A percentile compares a stretch with the other conserved stretches of the same genome.
Conservation (phyloP, 2,329 filamentous ascomycete species). For the Verticillium longisporum region DNA sequence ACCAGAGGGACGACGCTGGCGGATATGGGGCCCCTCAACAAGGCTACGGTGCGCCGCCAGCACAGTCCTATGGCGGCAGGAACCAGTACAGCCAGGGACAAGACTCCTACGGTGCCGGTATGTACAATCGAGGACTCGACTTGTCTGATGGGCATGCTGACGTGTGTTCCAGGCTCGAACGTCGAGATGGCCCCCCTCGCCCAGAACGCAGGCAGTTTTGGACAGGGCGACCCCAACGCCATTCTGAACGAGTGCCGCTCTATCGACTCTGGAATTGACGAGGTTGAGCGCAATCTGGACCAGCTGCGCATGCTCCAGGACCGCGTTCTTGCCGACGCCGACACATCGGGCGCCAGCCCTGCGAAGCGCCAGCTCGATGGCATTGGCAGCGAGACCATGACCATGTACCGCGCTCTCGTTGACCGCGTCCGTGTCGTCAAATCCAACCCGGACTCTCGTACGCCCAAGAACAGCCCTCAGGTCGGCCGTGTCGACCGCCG, state of each 20-base stretch:
- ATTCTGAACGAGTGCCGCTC: conserved; percentile 81
- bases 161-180: conserved; percentile 30
- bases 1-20: conserved; percentile 39
- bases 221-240: conserved; percentile 57
- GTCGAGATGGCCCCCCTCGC: conserved; percentile 67
- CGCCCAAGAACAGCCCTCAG: conserved; percentile 69
- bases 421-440: conserved; percentile 78
- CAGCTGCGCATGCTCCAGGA: conserved; percentile 66
- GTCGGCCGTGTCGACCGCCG: conserved; percentile 74
- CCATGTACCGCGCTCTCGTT: conserved; percentile 70
- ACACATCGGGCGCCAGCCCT: conserved; percentile 60
- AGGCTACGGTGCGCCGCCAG: conserved; percentile 6
- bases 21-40: conserved; percentile 17
- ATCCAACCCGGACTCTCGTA: conserved; percentile 67
- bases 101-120: conserved; percentile 13
- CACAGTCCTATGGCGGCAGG: conserved; percentile 14
- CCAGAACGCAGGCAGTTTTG: conserved; percentile 41
- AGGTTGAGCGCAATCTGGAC: conserved; percentile 65
- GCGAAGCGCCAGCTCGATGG: conserved; percentile 64
- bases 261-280: conserved; percentile 69
- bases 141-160: conserved; percentile 4
- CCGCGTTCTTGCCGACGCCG: conserved; percentile 66
- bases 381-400: conserved; percentile 74
- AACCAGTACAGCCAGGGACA: conserved; percentile 14
- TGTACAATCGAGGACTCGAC: conserved; percentile 6